phyloP scores from a whole-genome alignment of 2,329 filamentous ascomycete genomes.

The Phaeosphaeriaceae sp. region DNA sequence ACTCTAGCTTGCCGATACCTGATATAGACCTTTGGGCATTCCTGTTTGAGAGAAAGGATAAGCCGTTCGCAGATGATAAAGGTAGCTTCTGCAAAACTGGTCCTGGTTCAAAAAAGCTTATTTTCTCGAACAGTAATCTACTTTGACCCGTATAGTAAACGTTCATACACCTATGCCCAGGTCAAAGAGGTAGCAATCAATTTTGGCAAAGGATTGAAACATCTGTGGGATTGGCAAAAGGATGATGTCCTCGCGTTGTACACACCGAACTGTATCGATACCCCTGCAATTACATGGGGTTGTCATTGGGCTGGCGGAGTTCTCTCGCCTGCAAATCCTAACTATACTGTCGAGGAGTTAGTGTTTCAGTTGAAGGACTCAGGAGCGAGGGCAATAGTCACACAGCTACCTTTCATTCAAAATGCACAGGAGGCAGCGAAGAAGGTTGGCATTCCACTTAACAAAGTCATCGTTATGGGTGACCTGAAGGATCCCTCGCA shows the following conservation, averaged over 20 bases:
- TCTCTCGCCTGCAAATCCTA: conserved; percentile 85
- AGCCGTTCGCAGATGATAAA: conserved; percentile 73
- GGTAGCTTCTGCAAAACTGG: conserved; percentile 52
- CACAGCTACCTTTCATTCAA: conserved; percentile 71
- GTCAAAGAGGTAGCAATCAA: conserved; percentile 69
- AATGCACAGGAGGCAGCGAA: conserved; percentile 71
- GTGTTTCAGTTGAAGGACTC: conserved; percentile 83
- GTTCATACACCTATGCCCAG: conserved; percentile 73
- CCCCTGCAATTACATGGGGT: conserved; percentile 77
- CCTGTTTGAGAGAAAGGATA: conserved; percentile 73
- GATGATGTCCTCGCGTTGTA: conserved; percentile 84
- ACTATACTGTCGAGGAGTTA: conserved; percentile 83
- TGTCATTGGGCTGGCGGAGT: conserved; percentile 83
- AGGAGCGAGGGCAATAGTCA: conserved; percentile 75
- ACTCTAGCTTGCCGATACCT: conserved; percentile 71
- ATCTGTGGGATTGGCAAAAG: conserved; percentile 77
- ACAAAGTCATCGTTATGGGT: conserved; percentile 78
- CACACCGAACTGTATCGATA: conserved; percentile 86
- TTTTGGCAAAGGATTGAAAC: conserved; percentile 82
- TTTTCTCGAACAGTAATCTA: conserved; percentile 68
- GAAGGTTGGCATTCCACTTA: conserved; percentile 71
- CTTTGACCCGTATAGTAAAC: conserved; percentile 73
- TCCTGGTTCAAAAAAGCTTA: conserved; percentile 8
- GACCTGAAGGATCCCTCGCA: conserved; percentile 66
- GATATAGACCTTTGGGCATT: conserved; percentile 79